phyloP scores from a whole-genome alignment of 2,329 filamentous ascomycete genomes.

The Diaporthe amygdali region DNA sequence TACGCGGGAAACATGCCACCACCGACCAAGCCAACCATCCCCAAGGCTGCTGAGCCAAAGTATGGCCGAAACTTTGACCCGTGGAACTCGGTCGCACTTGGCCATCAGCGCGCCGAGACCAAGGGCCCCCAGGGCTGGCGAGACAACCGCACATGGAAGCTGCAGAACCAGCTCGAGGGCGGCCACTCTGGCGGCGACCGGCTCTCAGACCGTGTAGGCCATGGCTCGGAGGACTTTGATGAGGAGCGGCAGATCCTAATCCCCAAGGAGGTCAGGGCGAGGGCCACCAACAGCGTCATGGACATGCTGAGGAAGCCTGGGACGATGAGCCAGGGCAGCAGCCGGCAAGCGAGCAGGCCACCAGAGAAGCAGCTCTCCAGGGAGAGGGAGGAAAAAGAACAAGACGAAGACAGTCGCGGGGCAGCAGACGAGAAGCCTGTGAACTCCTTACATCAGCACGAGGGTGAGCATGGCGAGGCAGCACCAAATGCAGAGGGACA shows the following conservation, averaged over 20 bases:
- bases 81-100: conserved; percentile 76
- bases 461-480: conserved; percentile 36
- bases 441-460: conserved; percentile 30
- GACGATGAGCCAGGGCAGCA: conserved; percentile 38
- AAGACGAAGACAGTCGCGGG: background rate
- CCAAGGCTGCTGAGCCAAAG: conserved; percentile 46
- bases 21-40: conserved; percentile 21
- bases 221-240: conserved; percentile 63
- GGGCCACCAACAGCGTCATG: conserved; percentile 49
- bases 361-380: background rate
- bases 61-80: conserved; percentile 61
- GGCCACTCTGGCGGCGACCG: conserved; percentile 63
- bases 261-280: conserved; percentile 45
- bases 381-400: background rate
- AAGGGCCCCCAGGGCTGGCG: conserved; percentile 73
- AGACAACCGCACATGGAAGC: conserved; percentile 69
- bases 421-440: conserved; percentile 32
- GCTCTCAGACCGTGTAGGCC: conserved; percentile 69
- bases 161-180: conserved; percentile 70
- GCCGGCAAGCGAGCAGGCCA: background rate
- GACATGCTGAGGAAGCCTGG: conserved; percentile 60
- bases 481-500: conserved; percentile 34
- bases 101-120: conserved; percentile 80
- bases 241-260: conserved; percentile 48
- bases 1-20: conserved; percentile 22